phyloP scores from a whole-genome alignment of 2,329 filamentous ascomycete species.

The Sporothrix pseudoabietina region DNA sequence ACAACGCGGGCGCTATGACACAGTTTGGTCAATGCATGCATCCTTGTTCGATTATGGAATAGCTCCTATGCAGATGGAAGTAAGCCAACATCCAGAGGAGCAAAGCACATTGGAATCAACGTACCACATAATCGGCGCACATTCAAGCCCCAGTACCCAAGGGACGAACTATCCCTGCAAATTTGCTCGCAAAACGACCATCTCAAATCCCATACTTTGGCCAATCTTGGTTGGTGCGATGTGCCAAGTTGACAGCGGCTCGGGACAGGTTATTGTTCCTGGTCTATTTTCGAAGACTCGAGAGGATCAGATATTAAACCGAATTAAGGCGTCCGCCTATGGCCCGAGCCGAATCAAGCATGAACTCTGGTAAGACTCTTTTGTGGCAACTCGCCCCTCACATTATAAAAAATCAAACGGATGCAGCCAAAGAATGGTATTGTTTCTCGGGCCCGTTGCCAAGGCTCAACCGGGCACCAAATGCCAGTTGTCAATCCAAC shows the following conservation, averaged over 20 bases:
- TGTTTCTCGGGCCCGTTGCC: background rate
- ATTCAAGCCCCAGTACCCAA: background rate
- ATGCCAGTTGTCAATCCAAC: background rate
- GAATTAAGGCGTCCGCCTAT: background rate
- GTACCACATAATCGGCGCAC: background rate
- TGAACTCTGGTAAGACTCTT: background rate
- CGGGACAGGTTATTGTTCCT: background rate
- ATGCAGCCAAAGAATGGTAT: background rate
- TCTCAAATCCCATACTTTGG: background rate
- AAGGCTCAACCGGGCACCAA: background rate
- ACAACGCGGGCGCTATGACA: no score
- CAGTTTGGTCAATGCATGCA: background rate
- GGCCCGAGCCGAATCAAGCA: conserved; percentile 17
- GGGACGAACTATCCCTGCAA: background rate
- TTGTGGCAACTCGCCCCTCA: background rate
- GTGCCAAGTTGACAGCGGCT: background rate
- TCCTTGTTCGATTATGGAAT: background rate
- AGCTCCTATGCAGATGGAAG: background rate
- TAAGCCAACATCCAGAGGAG: background rate
- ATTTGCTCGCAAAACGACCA: background rate
- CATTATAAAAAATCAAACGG: background rate
- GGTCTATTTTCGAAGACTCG: background rate
- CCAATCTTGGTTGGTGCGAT: background rate
- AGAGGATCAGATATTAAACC: background rate
- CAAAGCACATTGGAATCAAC: background rate